Evolutionary conservation across 2,329 filamentous ascomycete genomes (phyloP).

Genomic region (Didymellaceae sp.): DNA sequence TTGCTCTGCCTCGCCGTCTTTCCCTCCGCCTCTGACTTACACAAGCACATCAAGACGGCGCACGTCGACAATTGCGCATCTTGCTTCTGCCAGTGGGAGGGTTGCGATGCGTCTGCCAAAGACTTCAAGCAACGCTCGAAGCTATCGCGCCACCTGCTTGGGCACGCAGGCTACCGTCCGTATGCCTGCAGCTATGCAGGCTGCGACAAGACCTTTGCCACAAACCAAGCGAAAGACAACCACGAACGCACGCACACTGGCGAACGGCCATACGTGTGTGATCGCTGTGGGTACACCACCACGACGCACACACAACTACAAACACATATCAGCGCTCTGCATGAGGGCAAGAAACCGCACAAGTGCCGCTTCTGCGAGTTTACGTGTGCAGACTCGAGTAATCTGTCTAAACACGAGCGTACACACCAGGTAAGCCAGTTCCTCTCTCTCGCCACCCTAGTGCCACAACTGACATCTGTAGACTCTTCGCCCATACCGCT

Average conservation of each 20-base stretch:
- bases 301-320: conserved; percentile 50
- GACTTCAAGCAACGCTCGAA: conserved; percentile 51
- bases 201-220: conserved; percentile 49
- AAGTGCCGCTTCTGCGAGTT: conserved; percentile 50
- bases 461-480: conserved; percentile 4
- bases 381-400: conserved; percentile 46
- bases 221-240: conserved; percentile 51
- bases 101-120: conserved; percentile 42
- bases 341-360: conserved; percentile 46
- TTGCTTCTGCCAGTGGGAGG: conserved; percentile 47
- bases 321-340: conserved; percentile 47
- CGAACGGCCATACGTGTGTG: conserved; percentile 46
- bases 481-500: conserved; percentile 47
- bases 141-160: conserved; percentile 46
- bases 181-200: conserved; percentile 45
- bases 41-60: conserved; percentile 45
- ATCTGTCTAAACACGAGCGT: conserved; percentile 48
- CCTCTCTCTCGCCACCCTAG: not conserved
- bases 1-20: conserved; percentile 40
- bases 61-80: conserved; percentile 45
- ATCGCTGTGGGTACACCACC: conserved; percentile 46
- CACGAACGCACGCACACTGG: conserved; percentile 49
- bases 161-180: conserved; percentile 47
- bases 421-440: conserved; percentile 41
- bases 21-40: conserved; percentile 36